Percentiles rank a stretch among this genome's conserved stretches.
Evolutionary conservation across 2,329 filamentous ascomycete species (phyloP).

Genomic region (Colletotrichum brevisporum): DNA sequence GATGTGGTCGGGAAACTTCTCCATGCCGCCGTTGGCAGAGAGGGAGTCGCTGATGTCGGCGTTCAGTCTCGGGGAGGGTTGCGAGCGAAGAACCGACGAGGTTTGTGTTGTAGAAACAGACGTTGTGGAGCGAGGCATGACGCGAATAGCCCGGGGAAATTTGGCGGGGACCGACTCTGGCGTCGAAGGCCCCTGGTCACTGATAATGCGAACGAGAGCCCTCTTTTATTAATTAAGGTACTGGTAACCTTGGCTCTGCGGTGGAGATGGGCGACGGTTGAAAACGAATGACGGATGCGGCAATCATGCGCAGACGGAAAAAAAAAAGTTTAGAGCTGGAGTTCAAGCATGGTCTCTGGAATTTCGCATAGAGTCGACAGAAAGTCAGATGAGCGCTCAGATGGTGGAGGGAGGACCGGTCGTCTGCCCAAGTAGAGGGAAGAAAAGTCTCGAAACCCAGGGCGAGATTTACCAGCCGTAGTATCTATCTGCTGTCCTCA

Average conservation of each 20-base stretch:
- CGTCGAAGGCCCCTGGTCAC: constrained; percentile 18
- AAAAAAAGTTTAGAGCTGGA: constrained; percentile 33
- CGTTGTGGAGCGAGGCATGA: constrained; percentile 58
- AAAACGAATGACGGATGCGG: constrained; percentile 38
- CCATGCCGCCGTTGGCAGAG: constrained; percentile 54
- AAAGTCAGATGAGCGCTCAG: constrained; percentile 38
- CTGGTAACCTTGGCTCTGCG: constrained; percentile 2
- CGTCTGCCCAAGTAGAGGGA: constrained; percentile 3
- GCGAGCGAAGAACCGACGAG: constrained; percentile 50
- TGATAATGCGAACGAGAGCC: constrained; percentile 17
- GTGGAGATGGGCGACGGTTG: neutral
- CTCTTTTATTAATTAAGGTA: constrained; percentile 8
- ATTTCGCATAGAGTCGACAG: constrained; percentile 26
- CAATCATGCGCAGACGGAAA: constrained; percentile 32
- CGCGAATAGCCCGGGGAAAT: constrained; percentile 26
- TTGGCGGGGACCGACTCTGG: constrained; percentile 37
- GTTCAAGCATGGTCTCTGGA: constrained; percentile 32
- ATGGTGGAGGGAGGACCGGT: constrained; percentile 20
- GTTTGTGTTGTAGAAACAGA: constrained; percentile 49
- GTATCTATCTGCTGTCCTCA: constrained; percentile 32
- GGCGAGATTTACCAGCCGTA: constrained; percentile 22
- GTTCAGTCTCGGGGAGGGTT: constrained; percentile 45
- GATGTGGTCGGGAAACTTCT: constrained; percentile 71
- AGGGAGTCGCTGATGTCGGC: constrained; percentile 34
- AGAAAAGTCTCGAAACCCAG: constrained; percentile 27